Percentiles rank a stretch among this genome's conserved stretches.
These are phyloP conservation scores for Daedaleopsis nitida DNA, from an alignment of 768 basidiomycete species.

Conservation along the genomic window DNA sequence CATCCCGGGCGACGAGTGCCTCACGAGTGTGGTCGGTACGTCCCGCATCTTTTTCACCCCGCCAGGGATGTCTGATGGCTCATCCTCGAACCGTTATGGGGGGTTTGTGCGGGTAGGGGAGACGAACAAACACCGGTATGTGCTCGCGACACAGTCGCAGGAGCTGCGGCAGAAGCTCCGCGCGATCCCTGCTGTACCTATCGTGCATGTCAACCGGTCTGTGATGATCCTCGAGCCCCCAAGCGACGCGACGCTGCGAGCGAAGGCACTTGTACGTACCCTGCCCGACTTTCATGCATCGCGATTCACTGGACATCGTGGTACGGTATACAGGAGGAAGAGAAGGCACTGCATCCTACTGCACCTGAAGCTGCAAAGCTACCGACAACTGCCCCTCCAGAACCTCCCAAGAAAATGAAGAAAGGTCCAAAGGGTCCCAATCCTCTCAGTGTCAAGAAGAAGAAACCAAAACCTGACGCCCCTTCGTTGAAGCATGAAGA, in stretches of 20 bases:
- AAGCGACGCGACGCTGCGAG: constrained; percentile 70
- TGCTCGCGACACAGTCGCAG: constrained; percentile 82
- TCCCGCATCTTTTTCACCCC: background rate
- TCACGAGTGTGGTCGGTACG: constrained; percentile 79
- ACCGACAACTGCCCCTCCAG: constrained; percentile 35
- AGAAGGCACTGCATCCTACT: constrained; percentile 55
- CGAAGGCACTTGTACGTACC: constrained; percentile 59
- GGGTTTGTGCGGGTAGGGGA: constrained; percentile 48
- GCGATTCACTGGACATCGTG: background rate
- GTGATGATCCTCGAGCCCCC: constrained; percentile 95
- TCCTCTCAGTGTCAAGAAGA: constrained; percentile 92
- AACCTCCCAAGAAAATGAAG: constrained; percentile 53
- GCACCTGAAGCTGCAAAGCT: constrained; percentile 50
- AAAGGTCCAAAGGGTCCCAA: constrained; percentile 88
- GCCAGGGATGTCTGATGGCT: background rate
- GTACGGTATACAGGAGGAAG: constrained; percentile 48
- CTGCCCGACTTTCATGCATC: background rate
- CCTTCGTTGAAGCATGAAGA: background rate
- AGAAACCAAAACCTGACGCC: constrained; percentile 41
- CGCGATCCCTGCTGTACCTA: constrained; percentile 78
- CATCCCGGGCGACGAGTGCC: constrained; percentile 84
- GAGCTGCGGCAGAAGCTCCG: constrained; percentile 71
- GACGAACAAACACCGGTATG: constrained; percentile 90
- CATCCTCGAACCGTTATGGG: too few species aligned
- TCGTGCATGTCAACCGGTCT: constrained; percentile 88